Base-by-base conservation (phyloP, 2,329 filamentous ascomycete species). In the Venturia carpophila region DNA sequence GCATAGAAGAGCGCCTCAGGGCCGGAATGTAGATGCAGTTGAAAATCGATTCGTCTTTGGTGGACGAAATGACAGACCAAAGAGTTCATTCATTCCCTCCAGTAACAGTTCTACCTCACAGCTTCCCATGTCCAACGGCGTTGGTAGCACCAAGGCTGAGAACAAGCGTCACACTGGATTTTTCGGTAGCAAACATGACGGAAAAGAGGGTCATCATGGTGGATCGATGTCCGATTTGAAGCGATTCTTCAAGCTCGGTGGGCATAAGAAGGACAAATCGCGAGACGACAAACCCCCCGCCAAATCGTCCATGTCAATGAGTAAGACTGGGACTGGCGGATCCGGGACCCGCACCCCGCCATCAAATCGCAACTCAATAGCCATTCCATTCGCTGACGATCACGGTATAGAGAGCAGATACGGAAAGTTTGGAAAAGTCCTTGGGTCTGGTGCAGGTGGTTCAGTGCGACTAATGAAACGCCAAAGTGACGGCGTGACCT, bases 401-500 rank as follows among this genome's bases (percentile, higher is more conserved):
- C 92, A 97, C 73, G 91, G 92, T 3, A 79, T 97, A 24, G 84
- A 89, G 60, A 91, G 90, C 66, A 97, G 93, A 72, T 99, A 97
- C 74, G 94, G 94, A 58, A 97, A 97, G 73, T 88, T 99, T 69
- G 94, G 93, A 66, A 94, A 91, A 73, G 91, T 97, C 0, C 82
- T 99, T 15, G 94, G 94, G 5, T 93, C 93, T 37, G 94, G 94
- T 34, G 94, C 94, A 37, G 94, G 94, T 62, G 94, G 94, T 34
- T 97, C 93, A 0, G 94, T 99, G 19, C 86, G 93, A 69, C 78
- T 99, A 62, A 91, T 99, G 87, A 97, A 94, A 79, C 86, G 94
- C 67, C 93, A 87, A 72, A 92, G 91, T 68, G 94, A 99, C 73
- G 89, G 89, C 34, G 91, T 91, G 7, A 94, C 95, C 0, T 99